A percentile compares a stretch with the other conserved stretches of the same genome.
Conservation (phyloP, 1,284 basidiomycete species). For the Apiotrichum porosum region DNA sequence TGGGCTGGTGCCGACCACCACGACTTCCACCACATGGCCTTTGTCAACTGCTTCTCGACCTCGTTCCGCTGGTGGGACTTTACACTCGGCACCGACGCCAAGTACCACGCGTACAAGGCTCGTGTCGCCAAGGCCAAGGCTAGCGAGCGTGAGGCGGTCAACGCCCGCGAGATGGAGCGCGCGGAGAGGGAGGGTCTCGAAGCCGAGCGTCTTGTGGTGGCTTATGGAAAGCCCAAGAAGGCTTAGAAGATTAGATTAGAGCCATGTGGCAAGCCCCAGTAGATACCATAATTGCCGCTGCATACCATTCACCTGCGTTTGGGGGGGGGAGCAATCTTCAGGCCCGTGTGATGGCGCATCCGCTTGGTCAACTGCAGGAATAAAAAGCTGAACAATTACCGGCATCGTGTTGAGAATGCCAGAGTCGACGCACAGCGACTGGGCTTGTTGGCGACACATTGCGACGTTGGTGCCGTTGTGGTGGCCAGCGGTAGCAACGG, state of each 20-base stretch:
- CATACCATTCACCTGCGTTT: neutral
- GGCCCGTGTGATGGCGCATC: no score
- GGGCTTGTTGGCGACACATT: no score
- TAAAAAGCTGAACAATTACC: no score
- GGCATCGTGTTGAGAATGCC: no score
- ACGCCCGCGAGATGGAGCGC: slow-evolving; percentile 53
- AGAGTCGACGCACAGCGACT: no score
- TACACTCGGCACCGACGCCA: slow-evolving; percentile 77
- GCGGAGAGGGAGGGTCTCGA: slow-evolving; percentile 65
- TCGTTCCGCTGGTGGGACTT: slow-evolving; percentile 90
- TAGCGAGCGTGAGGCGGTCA: slow-evolving; percentile 44
- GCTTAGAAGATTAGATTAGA: neutral
- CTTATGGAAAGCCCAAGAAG: slow-evolving; percentile 16
- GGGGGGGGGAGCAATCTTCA: no score
- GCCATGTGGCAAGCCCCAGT: neutral
- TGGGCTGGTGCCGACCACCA: slow-evolving; percentile 99
- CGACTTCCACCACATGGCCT: slow-evolving; percentile 74
- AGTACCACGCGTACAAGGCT: slow-evolving; percentile 68
- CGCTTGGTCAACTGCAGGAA: no score
- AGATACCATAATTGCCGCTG: neutral
- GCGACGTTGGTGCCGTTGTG: no score
- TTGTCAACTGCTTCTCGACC: slow-evolving; percentile 68
- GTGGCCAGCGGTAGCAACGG: no score
- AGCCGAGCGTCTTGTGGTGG: slow-evolving; percentile 61
- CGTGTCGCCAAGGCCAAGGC: slow-evolving; percentile 57